Evolutionary conservation across 371 early-diverging fungal species (phyloP), one percentile per base, ranked within the genome.

Genomic region (Mucor lusitanicus): DNA sequence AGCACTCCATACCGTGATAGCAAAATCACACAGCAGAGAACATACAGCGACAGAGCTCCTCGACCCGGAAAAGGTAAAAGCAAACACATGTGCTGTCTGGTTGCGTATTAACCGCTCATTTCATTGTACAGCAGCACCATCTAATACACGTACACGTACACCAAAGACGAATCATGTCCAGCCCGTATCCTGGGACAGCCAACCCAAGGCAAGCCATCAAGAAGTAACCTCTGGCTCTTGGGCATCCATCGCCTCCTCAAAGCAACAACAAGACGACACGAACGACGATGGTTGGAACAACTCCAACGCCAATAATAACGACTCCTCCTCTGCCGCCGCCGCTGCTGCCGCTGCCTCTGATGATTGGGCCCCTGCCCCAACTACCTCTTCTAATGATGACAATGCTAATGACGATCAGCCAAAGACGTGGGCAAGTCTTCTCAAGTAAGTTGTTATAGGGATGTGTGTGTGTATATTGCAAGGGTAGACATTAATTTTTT

Each of bases 391-490:
- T 59, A 44, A 44, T 12, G 23, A 70, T 59, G 63, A 63, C 30
- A 58, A 64, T 27, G 8, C 68, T 25, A 42, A 73, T 25, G 63
- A 70, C 25, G 70, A 74, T 63, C 66, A 78, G 67, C 67, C 87
- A 68, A 85, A 84, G 70, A 90, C 92, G 37, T 93, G 93, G 93
- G 93, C 93, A 64, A 91, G 91, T 70, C 81, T 91, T 60, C 85
- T 91, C 61, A 91, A 90, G 92, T 92, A 78, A 64, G 88, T 58
- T 7, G 37, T 37, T 25, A 25, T 56, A 57, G 27, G 5, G 21
- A n/a, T 25, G 7, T 33, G 33, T 33, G 33, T 33, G 7, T 33
- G 5, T 44, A 25, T 27, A 27, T 63, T 48, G 27, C 65, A 54
- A 61, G 64, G 50, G 35, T 63, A 27, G 21, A 25, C 28, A 12